Percentiles rank a stretch among this genome's conserved stretches.
phyloP scores from a whole-genome alignment of 768 basidiomycete genomes.

The Austroboletus festivus region DNA sequence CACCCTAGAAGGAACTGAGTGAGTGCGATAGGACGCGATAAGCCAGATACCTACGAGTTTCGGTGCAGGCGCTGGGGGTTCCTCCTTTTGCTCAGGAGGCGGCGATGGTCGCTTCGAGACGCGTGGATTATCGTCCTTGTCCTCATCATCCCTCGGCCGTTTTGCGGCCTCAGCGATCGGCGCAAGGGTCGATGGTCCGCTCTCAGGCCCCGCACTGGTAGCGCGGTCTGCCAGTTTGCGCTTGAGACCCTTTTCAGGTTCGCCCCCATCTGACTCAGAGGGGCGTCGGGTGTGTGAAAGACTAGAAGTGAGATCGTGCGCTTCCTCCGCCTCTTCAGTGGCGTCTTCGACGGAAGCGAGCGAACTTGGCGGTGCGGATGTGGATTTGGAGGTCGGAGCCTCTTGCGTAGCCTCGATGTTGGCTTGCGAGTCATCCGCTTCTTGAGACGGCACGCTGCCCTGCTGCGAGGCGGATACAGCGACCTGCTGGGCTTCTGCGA shows the following conservation, averaged over 20 bases:
- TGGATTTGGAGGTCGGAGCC: constrained; percentile 7
- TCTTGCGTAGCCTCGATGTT: constrained; percentile 13
- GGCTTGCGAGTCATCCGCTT: constrained; percentile 8
- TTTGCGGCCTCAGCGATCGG: constrained; percentile 43
- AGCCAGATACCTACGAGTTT: constrained; percentile 43
- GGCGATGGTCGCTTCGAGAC: constrained; percentile 62
- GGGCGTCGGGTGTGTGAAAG: constrained; percentile 26
- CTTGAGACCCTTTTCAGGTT: constrained; percentile 62
- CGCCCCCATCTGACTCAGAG: constrained; percentile 44
- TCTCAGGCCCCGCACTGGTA: constrained; percentile 55
- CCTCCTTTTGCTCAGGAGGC: constrained; percentile 52
- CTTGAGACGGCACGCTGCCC: constrained; percentile 5
- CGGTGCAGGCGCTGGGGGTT: constrained; percentile 30
- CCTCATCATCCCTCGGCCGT: constrained; percentile 59
- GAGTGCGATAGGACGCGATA: constrained; percentile 8
- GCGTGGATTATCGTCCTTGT: constrained; percentile 61
- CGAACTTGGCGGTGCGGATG: constrained; percentile 15
- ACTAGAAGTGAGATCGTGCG: constrained; percentile 24
- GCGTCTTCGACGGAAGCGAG: constrained; percentile 20
- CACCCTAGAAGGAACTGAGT: constrained; percentile 41
- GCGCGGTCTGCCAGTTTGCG: constrained; percentile 69
- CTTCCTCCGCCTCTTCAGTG: constrained; percentile 30
- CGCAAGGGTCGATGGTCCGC: constrained; percentile 19
- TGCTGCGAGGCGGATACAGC: constrained; percentile 4
- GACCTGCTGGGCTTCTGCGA: constrained; percentile 12